A percentile compares a stretch with the other conserved stretches of the same genome.
These are phyloP conservation scores for Grigorovia humatica DNA, from an alignment of 805 yeast species.

Conservation along the genomic window DNA sequence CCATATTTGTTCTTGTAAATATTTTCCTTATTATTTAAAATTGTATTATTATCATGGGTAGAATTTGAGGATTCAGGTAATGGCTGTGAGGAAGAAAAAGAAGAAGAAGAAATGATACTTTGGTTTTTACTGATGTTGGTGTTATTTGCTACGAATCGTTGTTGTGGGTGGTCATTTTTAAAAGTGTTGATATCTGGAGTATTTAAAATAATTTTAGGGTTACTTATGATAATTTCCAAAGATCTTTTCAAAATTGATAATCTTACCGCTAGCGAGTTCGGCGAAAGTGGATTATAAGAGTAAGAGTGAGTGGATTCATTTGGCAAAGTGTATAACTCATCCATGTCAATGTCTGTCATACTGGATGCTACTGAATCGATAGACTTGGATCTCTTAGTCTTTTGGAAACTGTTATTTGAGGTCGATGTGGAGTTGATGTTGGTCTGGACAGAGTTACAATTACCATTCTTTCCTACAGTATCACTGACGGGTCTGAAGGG, in stretches of 20 bases:
- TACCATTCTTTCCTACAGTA: not conserved
- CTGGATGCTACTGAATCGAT: constrained; percentile 8
- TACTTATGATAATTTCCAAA: constrained; percentile 56
- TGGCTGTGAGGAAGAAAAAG: not conserved
- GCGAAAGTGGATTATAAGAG: constrained; percentile 74
- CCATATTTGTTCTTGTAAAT: constrained; percentile 1
- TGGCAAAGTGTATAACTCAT: constrained; percentile 53
- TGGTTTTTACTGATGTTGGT: too few relatives aligned
- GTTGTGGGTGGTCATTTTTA: not conserved
- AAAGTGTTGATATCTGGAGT: not conserved
- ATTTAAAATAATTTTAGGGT: constrained; percentile 35
- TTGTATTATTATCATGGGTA: not conserved
- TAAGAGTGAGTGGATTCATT: constrained; percentile 76
- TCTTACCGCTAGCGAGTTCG: constrained; percentile 68
- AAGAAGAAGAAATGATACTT: too few relatives aligned
- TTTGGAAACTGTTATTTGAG: not conserved
- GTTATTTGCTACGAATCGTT: not conserved
- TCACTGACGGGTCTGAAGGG: not conserved
- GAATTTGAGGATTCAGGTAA: too few relatives aligned
- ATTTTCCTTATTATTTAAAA: not conserved
- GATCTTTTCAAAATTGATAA: constrained; percentile 67
- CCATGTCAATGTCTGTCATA: constrained; percentile 21
- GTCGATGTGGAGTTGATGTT: not conserved
- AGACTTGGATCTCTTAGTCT: constrained; percentile 6
- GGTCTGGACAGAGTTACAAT: constrained; percentile 1